phyloP scores from a whole-genome alignment of 257 asterid genomes.

The Salvia splendens region DNA sequence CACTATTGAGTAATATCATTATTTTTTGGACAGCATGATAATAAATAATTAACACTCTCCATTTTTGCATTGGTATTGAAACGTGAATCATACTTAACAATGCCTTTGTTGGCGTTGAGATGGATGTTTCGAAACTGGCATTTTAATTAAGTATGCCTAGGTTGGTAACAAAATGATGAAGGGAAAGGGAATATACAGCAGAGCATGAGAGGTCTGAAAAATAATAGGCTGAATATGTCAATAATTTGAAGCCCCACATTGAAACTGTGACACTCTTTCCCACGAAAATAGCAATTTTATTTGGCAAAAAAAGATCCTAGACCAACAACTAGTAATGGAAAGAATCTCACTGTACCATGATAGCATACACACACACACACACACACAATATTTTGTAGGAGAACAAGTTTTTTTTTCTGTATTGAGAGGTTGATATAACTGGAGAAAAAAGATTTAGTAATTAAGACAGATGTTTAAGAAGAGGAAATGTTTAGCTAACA shows the following conservation, averaged over 20 bases:
- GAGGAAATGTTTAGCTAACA: not conserved
- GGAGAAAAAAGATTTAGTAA: no score
- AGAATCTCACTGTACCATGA: conserved; percentile 33
- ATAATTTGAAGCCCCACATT: not conserved
- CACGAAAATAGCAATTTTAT: conserved; percentile 18
- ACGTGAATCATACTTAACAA: conserved; percentile 33
- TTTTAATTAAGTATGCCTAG: conserved; percentile 29
- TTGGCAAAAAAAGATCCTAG: conserved; percentile 12
- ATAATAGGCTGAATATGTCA: conserved; percentile 16
- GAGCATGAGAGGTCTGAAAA: conserved; percentile 32
- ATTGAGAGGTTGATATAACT: not conserved
- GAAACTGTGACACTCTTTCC: not conserved
- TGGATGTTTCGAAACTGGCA: conserved; percentile 25
- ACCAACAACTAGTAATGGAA: conserved; percentile 8
- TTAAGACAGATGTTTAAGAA: not conserved
- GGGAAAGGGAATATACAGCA: conserved; percentile 32
- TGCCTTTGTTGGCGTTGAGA: not conserved
- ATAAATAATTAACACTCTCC: conserved; percentile 8
- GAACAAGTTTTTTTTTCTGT: no score
- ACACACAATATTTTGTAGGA: no score
- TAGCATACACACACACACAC: conserved; percentile 10
- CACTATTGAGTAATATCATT: conserved; percentile 41
- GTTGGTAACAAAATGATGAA: conserved; percentile 24
- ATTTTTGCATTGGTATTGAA: conserved; percentile 26
- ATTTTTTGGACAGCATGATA: conserved; percentile 41